Base-by-base conservation (phyloP, 2,329 filamentous ascomycete genomes). In the Fusarium continuum region DNA sequence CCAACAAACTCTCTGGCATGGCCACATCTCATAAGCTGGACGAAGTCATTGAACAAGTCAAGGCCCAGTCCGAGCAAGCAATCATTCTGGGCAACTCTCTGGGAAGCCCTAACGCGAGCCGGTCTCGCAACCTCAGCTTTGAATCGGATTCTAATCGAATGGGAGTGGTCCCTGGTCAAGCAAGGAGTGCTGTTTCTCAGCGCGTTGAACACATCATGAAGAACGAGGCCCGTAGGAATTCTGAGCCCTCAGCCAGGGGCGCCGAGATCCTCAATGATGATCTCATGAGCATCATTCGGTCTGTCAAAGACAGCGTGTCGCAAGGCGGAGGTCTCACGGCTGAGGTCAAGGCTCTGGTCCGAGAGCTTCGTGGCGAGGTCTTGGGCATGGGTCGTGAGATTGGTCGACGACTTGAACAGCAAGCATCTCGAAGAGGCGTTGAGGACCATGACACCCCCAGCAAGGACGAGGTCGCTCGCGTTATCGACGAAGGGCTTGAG, bases 371-470 rank as follows among this genome's bases (percentile, higher is more conserved):
- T 19, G 93, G 93, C 4, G 94, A 98, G 73, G 93, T 98, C 8
- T 83, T 97, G 5, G 93, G 93, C 4, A 97, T 97, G 93, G 94
- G 94, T 5, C 85, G 94, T 53, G 93, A 97, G 66, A 87, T 98
- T 41, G 93, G 91, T 34, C 89, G 92, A 53, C 90, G 93, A 66
- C 83, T 98, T 3, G 69, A 71, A n/a, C 91, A 95, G 61, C 87
- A 92, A 61, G 83, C 87, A 9, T 81, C 78, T 23, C 75, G 72
- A 39, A 78, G 83, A 45, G 72, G 75, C 13, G 75, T 79, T 22
- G 79, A 79, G 31, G 80, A 82, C 32, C 74, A 78, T 2, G 83
- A 84, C 51, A 78, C 81, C 1, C 82, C 82, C 4, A 84, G 84
- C 50, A 87, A 87, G 54, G 87, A 90, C 22, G 91, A 96, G 65